Base-by-base conservation (phyloP, 331 rosid species). In the Spiraea crenata region DNA sequence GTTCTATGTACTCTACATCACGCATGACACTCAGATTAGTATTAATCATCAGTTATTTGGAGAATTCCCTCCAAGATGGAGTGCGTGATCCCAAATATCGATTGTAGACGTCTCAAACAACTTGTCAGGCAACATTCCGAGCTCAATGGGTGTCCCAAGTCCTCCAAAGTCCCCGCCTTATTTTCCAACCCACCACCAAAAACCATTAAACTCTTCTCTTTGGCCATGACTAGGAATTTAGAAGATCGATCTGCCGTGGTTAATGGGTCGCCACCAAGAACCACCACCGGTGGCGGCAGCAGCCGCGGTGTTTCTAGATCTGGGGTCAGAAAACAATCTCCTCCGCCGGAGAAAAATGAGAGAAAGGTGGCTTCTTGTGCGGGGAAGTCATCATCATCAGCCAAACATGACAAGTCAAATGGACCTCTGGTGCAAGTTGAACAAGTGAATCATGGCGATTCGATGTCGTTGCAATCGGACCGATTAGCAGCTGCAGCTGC, bases 181-280 rank as follows among this genome's bases (percentile, higher is more conserved):
- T 47, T 58, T 39, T 16, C 44, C 16, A 52, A 50, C 49, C 57
- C 39, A 67, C 54, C 15, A 65, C 35, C 34, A 59, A 63, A 63
- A 12, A 34, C 68, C 54, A 55, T 52, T 8, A 6, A 44, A 2
- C 64, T 66, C 55, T 11, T 74, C 74, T 77, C 51, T 16, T 77
- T 64, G 76, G 74, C 50, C 74, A 79, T 82, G 86, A 71, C 7
- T 71, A 88, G 93, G 90, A 85, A 79, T 60, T 75, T 85, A 75
- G 90, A 85, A 37, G 90, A 83, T 55, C 77, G 82, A 61, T 79
- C 83, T 9, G 81, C 71, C 44, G 64, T 60, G 4, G 80, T 67
- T 67, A 82, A 74, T 60, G 82, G 83, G 41, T 84, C 92, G 13
- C 88, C 85, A n/a, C 79, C 86, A 5, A 85, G 85, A 81, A 85